phyloP scores from a whole-genome alignment of 192 early-diverging fungal species.

The Backusella circina region DNA sequence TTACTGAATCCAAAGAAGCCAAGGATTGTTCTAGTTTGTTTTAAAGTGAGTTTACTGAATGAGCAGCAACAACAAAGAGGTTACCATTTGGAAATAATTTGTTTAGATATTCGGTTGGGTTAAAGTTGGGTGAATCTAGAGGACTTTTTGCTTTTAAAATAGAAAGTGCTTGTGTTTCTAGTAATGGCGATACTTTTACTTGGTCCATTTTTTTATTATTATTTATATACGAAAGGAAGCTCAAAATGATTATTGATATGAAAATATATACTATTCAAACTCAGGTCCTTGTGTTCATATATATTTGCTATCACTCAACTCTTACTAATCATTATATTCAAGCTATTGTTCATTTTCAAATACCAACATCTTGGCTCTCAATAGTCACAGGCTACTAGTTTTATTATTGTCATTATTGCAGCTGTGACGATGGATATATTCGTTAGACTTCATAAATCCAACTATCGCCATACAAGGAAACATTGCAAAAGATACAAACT shows the following conservation, averaged over 20 bases:
- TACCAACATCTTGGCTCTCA: too few species aligned
- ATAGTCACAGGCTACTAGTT: too few species aligned
- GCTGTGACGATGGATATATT: too few species aligned
- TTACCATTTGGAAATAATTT: constrained; percentile 73
- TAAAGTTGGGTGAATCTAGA: constrained; percentile 67
- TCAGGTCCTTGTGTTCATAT: background rate
- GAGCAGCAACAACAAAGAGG: background rate
- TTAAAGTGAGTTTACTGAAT: too few species aligned
- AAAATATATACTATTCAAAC: background rate
- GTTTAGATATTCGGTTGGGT: constrained; percentile 77
- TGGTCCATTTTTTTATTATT: constrained; percentile 13
- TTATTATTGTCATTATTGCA: too few species aligned
- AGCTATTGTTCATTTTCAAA: too few species aligned
- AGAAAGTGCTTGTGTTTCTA: constrained; percentile 52
- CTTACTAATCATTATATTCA: too few species aligned
- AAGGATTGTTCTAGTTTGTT: constrained; percentile 59
- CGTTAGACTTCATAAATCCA: too few species aligned
- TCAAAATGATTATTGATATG: background rate
- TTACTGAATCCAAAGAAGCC: constrained; percentile 58
- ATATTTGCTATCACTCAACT: too few species aligned
- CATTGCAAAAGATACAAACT: too few species aligned
- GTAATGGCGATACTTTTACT: constrained; percentile 47
- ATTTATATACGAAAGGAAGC: background rate
- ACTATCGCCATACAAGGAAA: too few species aligned
- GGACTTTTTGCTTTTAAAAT: constrained; percentile 59